Conservation (phyloP, 495 filamentous ascomycete genomes). For the Neurospora pannonica region DNA sequence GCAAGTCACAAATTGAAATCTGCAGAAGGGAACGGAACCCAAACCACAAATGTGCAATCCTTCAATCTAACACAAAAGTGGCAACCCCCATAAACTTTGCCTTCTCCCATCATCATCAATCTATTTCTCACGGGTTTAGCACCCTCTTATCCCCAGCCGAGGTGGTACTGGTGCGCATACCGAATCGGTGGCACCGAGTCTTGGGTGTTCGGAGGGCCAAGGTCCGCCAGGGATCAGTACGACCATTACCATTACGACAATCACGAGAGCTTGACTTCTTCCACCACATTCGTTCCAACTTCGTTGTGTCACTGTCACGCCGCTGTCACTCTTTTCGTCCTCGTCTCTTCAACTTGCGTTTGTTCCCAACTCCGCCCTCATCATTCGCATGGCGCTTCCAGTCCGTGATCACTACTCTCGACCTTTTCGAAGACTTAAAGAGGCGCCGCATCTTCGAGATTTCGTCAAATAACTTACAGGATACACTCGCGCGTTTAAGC, state of each 20-base stretch:
- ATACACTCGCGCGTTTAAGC: slow-evolving; percentile 78
- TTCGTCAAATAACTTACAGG: neutral
- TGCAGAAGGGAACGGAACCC: neutral
- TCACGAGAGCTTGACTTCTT: neutral
- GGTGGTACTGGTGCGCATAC: neutral
- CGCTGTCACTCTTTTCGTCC: neutral
- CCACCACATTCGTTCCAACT: neutral
- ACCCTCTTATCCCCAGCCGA: neutral
- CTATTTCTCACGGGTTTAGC: neutral
- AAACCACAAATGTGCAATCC: neutral
- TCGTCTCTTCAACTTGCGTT: neutral
- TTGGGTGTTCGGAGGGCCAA: neutral
- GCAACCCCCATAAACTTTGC: neutral
- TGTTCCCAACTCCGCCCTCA: neutral
- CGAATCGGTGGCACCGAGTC: neutral
- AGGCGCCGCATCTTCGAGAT: neutral
- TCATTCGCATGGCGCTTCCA: neutral
- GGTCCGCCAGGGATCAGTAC: neutral
- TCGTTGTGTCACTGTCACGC: neutral
- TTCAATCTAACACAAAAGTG: neutral
- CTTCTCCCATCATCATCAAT: neutral
- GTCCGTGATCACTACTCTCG: neutral
- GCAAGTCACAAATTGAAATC: neutral
- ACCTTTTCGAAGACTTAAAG: neutral
- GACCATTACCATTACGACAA: neutral